Percentiles rank a stretch among this genome's conserved stretches.
These are phyloP conservation scores for Setaria italica DNA, from an alignment of 202 grass and related monocot species.

Conservation along the genomic window DNA sequence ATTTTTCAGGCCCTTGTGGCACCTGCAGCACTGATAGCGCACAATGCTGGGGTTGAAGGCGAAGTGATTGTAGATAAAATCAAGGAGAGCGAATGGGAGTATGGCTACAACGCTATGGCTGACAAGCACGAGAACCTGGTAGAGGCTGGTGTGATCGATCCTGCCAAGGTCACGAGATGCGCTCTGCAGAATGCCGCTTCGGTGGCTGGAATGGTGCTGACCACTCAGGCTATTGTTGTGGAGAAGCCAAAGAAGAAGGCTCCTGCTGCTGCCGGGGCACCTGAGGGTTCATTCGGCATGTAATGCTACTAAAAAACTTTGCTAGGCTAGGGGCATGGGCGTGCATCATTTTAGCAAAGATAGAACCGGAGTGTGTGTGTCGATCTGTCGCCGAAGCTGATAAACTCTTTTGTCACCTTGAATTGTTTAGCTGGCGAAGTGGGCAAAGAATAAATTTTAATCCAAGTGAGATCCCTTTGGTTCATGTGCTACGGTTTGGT, in stretches of 20 bases:
- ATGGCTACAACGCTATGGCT: constrained; percentile 91
- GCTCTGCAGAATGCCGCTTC: constrained; percentile 78
- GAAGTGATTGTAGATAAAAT: constrained; percentile 94
- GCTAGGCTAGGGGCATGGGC: not conserved
- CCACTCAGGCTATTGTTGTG: constrained; percentile 90
- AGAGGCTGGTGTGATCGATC: constrained; percentile 89
- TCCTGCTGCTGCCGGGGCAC: constrained; percentile 41
- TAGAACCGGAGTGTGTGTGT: not conserved
- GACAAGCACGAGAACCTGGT: constrained; percentile 90
- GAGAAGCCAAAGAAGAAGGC: constrained; percentile 85
- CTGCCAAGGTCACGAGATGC: constrained; percentile 82
- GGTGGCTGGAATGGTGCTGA: constrained; percentile 91
- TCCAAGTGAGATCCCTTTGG: not conserved
- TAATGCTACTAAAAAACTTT: constrained; percentile 30
- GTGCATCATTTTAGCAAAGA: not conserved
- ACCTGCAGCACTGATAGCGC: constrained; percentile 81
- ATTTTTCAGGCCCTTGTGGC: constrained; percentile 68
- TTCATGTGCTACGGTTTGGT: not conserved
- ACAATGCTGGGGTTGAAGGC: constrained; percentile 95
- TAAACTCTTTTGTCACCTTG: not conserved
- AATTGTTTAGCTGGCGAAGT: constrained; percentile 2
- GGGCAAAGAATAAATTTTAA: constrained; percentile 29
- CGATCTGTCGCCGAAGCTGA: not conserved
- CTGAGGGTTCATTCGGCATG: constrained; percentile 61
- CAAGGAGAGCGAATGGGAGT: constrained; percentile 77